Evolutionary conservation across 768 basidiomycete species (phyloP), one percentile per base, ranked within the genome.

Genomic region (Collybia nuda): DNA sequence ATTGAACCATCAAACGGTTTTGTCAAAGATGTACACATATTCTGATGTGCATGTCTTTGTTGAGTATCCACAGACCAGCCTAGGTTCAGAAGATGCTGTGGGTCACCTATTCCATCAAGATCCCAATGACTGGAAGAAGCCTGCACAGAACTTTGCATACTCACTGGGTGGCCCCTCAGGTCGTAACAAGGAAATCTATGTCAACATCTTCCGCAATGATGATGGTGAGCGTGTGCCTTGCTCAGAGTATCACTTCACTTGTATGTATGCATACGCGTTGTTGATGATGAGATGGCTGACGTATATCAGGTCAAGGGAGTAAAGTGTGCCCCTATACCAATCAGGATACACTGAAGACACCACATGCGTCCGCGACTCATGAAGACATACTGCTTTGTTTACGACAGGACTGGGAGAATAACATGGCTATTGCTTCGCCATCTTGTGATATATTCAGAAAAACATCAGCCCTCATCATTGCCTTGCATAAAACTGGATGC

Each of bases 241-340:
- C 48, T 18, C 23, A 3, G 44, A 52, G 46, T 42, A 39, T 19
- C 56, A 59, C 45, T 48, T 48, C 26, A 59, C 56, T 14, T 60
- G 58, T 60, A 51, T 40, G 58, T 56, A 44, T 12, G 9, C 47
- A 28, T 18, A 32, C 32, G 36, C n/a, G 17, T 43, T 24, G 28
- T 43, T 5, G 14, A 22, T 24, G 23, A 43, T 43, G 28, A 24
- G 7, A 17, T 11, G 24, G 24, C 28, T 23, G 41, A 26, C 24
- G 7, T 17, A 43, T 38, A 4, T 23, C 35, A 59, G 57, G 55
- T 40, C 55, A 56, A 52, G 57, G 58, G 21, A 51, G 37, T 36
- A 59, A 59, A 45, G 47, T 52, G n/a, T 59, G 58, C 43, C 53
- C 58, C 19, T 28, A 52, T 6, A 44, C 47, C 18, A 47, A 54